Evolutionary conservation across 176 grass and related monocot species (phyloP).

Genomic region (Areca catechu): DNA sequence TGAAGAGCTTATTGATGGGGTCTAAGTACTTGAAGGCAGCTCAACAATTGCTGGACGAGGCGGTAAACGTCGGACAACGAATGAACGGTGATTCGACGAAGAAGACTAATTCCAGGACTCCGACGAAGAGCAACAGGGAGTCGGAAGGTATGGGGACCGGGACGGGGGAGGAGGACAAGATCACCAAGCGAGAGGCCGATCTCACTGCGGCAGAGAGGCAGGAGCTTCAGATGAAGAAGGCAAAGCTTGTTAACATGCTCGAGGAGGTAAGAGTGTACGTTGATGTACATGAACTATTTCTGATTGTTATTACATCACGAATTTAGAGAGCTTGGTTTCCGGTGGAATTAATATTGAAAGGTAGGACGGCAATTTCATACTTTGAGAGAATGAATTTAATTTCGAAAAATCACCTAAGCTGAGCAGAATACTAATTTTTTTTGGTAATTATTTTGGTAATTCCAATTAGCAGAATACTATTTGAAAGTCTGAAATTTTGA

Average conservation of each 20-base stretch:
- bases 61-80: constrained; percentile 74
- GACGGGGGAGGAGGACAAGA: constrained; percentile 10
- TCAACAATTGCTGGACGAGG: constrained; percentile 85
- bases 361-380: no score
- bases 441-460: no score
- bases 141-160: constrained; percentile 32
- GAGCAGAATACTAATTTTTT: no score
- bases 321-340: no score
- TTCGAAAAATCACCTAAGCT: no score
- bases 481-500: no score
- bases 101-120: constrained; percentile 10
- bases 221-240: constrained; percentile 99
- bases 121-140: background rate
- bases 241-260: constrained; percentile 94
- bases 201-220: constrained; percentile 84
- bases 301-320: no score
- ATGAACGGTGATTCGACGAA: constrained; percentile 19
- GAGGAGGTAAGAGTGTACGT: constrained; percentile 58
- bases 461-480: no score
- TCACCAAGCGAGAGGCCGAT: constrained; percentile 16
- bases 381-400: no score
- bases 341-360: no score
- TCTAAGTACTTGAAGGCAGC: constrained; percentile 89
- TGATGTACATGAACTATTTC: no score
- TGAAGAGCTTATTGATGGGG: constrained; percentile 61